Conservation (phyloP, 352 stramenopile genomes). For the Pythium chondricola region DNA sequence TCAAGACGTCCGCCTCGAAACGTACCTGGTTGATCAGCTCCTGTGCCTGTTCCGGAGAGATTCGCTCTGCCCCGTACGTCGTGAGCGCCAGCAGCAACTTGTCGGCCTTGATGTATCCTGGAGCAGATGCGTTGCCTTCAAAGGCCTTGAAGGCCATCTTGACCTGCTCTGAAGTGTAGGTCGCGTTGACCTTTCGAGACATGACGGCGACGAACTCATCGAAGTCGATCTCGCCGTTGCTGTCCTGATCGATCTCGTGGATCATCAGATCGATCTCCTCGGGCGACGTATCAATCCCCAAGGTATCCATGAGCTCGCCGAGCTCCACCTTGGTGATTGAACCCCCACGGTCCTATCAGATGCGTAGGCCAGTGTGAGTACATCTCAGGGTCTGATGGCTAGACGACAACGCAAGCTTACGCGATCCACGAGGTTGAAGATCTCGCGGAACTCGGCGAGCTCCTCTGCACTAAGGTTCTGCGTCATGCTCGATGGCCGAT, state of each 20-base stretch:
- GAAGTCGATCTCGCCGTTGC: constrained; percentile 93
- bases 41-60: constrained; percentile 86
- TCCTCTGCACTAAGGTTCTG: constrained; percentile 73
- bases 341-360: constrained; percentile 79
- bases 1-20: background rate
- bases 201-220: constrained; percentile 94
- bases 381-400: background rate
- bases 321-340: constrained; percentile 94
- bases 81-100: constrained; percentile 81
- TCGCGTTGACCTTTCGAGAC: constrained; percentile 92
- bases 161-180: constrained; percentile 91
- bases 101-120: constrained; percentile 81
- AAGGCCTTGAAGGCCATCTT: constrained; percentile 87
- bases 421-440: constrained; percentile 93
- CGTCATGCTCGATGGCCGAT: no score
- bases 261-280: constrained; percentile 95
- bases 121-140: constrained; percentile 51
- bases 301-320: constrained; percentile 90
- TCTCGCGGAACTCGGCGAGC: constrained; percentile 90
- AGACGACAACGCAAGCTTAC: constrained; percentile 25
- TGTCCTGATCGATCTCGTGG: constrained; percentile 93
- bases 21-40: constrained; percentile 87
- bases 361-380: background rate
- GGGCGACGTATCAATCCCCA: constrained; percentile 90
- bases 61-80: constrained; percentile 87